Conservation (phyloP, 768 basidiomycete genomes). For the Exsudoporus frostii region DNA sequence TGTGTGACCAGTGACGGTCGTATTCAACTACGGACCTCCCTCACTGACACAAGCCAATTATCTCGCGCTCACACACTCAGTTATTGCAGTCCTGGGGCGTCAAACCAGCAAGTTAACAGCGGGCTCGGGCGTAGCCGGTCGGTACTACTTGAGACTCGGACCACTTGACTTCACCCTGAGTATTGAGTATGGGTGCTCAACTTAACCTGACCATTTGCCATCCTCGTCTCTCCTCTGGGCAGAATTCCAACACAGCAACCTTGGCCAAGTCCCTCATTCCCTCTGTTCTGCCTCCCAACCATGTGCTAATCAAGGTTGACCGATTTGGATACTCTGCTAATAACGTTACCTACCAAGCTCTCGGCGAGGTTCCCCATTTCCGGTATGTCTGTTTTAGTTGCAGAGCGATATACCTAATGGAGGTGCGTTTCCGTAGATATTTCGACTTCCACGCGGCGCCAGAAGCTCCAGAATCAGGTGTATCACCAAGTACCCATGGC, state of each 20-base stretch:
- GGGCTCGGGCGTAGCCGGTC: not conserved
- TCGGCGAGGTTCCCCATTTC: constrained; percentile 42
- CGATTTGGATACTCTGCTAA: constrained; percentile 72
- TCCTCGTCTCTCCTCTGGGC: constrained; percentile 36
- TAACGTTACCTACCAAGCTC: constrained; percentile 66
- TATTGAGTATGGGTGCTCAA: constrained; percentile 8
- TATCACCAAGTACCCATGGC: constrained; percentile 52
- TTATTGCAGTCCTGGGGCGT: too few species aligned
- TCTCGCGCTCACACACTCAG: not conserved
- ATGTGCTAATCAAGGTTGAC: constrained; percentile 56
- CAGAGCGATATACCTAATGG: not conserved
- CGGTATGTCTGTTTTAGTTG: constrained; percentile 22
- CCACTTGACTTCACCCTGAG: not conserved
- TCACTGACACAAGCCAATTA: not conserved
- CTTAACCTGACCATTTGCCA: constrained; percentile 38
- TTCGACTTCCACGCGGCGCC: constrained; percentile 64
- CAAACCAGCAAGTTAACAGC: not conserved
- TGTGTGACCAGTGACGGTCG: too few species aligned
- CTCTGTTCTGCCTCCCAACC: constrained; percentile 35
- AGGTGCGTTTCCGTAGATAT: constrained; percentile 45
- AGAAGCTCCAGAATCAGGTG: constrained; percentile 24
- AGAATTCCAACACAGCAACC: constrained; percentile 27
- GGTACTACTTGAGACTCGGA: not conserved
- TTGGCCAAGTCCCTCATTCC: constrained; percentile 26
- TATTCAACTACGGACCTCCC: too few species aligned